Conservation (phyloP, 169 alveolate genomes). For the Miamiensis avidus region DNA sequence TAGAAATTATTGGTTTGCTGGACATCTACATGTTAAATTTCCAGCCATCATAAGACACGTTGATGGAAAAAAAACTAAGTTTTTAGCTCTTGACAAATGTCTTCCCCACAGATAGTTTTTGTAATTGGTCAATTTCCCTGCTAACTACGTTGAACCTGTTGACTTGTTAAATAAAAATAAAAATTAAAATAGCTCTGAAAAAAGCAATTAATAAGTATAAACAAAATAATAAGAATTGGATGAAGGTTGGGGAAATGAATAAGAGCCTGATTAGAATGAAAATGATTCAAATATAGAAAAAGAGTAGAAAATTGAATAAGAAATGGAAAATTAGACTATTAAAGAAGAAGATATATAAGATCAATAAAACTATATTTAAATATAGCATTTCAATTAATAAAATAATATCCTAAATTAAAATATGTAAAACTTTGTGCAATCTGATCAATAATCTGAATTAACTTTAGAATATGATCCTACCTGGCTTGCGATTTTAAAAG, state of each 20-base stretch:
- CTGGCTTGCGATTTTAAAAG: background rate
- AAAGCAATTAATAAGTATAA: background rate
- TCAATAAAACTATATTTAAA: too few relatives aligned
- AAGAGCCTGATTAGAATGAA: background rate
- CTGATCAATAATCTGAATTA: too few relatives aligned
- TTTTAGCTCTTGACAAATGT: conserved; percentile 71
- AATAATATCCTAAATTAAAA: too few relatives aligned
- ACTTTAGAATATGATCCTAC: background rate
- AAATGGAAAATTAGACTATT: background rate
- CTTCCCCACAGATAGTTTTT: conserved; percentile 56
- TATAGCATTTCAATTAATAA: background rate
- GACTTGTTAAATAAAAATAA: too few relatives aligned
- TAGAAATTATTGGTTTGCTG: conserved; percentile 70
- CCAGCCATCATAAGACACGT: conserved; percentile 39
- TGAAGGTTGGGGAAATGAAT: background rate
- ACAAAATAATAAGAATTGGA: background rate
- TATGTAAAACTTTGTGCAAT: background rate
- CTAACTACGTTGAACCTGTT: too few relatives aligned
- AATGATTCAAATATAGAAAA: background rate
- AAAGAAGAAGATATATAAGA: background rate
- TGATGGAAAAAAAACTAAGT: conserved; percentile 22
- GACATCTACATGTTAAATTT: conserved; percentile 81
- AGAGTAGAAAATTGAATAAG: background rate
- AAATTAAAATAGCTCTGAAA: too few relatives aligned
- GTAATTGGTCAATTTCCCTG: conserved; percentile 1